Base-by-base conservation (phyloP, 2,329 filamentous ascomycete genomes). In the Sporothrix inflata region DNA sequence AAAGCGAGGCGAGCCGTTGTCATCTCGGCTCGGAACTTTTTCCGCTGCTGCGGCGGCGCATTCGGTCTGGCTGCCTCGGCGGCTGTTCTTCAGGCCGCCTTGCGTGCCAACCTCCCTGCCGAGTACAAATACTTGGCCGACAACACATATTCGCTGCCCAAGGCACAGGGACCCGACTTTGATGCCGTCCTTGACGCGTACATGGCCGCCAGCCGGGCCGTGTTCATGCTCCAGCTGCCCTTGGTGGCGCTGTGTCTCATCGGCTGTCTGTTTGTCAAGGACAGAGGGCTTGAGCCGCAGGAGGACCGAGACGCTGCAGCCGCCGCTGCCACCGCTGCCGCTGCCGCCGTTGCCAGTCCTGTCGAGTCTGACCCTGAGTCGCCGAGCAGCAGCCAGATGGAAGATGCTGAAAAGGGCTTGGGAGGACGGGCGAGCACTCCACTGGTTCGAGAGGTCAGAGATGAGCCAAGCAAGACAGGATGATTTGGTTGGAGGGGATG, bases 221-320 rank as follows among this genome's bases (percentile, higher is more conserved):
- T 90, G 0, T 90, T 90, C 74, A 84, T 86, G 38, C 77, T 88
- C 51, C 87, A 87, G 77, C 82, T 86, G 0, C 87, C 87, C 0
- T 74, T 89, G 7, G 85, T 88, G 14, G 86, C 83, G 0, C 69
- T 84, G 0, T 87, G 85, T 74, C 80, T 89, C n/a, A 65, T 86
- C 2, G 49, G 49, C 19, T 88, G 85, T 73, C 19, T 85, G 0
- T 82, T 89, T 16, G 82, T 90, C 72, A 85, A 83, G 69, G 84
- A 88, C 71, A 80, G 80, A 45, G 87, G 86, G 0, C 74, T 89
- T 69, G 80, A 80, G 38, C 47, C 49, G n/a, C 66, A 8, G 12
- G 30, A 55, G 30, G 47, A 53, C 7, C n/a, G 49, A 24, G n/a
- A 53, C 21, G 16, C 14, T 5, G 14, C 53, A 34, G 53, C 53